Base-by-base conservation (phyloP, 352 stramenopile genomes). In the Phytopythium oedochilum region DNA sequence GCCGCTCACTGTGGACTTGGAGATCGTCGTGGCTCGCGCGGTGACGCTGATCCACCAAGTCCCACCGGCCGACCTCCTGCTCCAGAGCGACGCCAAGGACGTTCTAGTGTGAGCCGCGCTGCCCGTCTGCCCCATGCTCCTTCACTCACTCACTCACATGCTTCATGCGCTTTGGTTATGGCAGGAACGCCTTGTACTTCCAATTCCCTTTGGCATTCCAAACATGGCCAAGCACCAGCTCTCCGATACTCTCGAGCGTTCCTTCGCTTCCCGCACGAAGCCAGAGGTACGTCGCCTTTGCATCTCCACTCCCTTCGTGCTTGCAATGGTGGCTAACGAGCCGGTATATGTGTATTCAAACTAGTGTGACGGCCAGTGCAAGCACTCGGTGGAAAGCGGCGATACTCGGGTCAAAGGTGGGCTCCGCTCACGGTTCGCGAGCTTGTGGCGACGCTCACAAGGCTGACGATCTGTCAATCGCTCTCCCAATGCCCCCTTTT, bases 1-100 rank as follows among this genome's bases (percentile, higher is more conserved):
- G 7, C 83, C 83, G n/a, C 72, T 77, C 23, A 75, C 65, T 5
- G 89, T 92, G 83, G 68, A 88, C 34, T 48, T 91, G 3, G 83
- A 93, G 42, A 69, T 64, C 20, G 76, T 89, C 10, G 78, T 92
- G 23, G 50, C 66, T 35, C 67, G 69, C 22, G 83, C 68, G 23
- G 58, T 81, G 18, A 42, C 80, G 14, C 57, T 93, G 29, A 70
- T 92, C 43, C 75, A 93, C 48, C 69, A 84, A 28, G 63, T 77
- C 31, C 66, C 78, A 5, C 81, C 81, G 17, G 20, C 26, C 2
- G 45, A 78, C 11, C 62, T 92, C 3, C 45, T 67, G 34, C 32
- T 63, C 32, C 60, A 51, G 45, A 66, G 59, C 48, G 46, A 75
- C 26, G 3, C 62, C 5, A 52, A 69, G 9, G 50, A 28, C 26